Base-by-base conservation (phyloP, 169 alveolate genomes). In the Cryptosporidium ryanae region DNA sequence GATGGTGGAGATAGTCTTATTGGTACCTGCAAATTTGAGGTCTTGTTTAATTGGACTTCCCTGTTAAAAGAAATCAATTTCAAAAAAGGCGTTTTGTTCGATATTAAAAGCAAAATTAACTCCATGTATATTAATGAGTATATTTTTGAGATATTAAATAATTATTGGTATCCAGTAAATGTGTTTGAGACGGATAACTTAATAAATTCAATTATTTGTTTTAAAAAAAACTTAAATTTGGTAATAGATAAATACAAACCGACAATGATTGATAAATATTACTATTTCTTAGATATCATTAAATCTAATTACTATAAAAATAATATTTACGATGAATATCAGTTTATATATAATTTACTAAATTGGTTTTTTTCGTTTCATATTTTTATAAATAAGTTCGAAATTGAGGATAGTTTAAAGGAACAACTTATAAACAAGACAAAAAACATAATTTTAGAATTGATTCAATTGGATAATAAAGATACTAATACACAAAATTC, bases 81-180 rank as follows among this genome's bases (percentile, higher is more conserved):
- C 46, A 38, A 38, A 38, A 4, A 38, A 10, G 8, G 8, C 46
- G 8, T 6, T 38, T 52, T 52, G 63, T 66, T 66, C 0, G 48
- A 66, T 46, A 4, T 48, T 2, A 25, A 66, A 44, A 66, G n/a
- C 25, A 38, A 34, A 15, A 68, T 55, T 43, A 32, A 68, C 21
- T 4, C 25, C 1, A 31, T 18, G 25, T 18, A 18, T 61, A n/a
- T 61, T 10, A 61, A 31, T 61, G 34, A 61, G 18, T 76, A 76
- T 59, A 34, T 76, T 7, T 76, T 32, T 44, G 87, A 76, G 31
- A 59, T 76, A 32, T 18, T 76, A 32, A 76, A 18, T 23, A 7
- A 25, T 2, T 59, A 59, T 55, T 76, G 87, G 87, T 23, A 50
- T 23, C 87, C 87, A 17, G 4, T 76, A 23, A 23, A 76, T 38